These are phyloP conservation scores for Daldinia sp. DNA, from an alignment of 2,329 filamentous ascomycete species.

Conservation along the genomic window DNA sequence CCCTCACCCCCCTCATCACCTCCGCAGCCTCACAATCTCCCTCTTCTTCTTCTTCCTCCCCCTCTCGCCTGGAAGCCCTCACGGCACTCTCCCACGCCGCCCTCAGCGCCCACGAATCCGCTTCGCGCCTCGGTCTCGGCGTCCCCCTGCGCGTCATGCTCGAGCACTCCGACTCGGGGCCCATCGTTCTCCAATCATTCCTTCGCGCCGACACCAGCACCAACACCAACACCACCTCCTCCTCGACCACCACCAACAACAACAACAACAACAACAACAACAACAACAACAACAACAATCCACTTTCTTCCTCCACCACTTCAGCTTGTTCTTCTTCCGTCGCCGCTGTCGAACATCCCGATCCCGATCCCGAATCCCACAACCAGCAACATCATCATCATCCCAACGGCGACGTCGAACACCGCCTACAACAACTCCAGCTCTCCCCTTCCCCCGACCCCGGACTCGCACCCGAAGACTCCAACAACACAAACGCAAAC, in stretches of 20 bases:
- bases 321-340: not conserved
- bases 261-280: conserved; percentile 11
- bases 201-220: conserved; percentile 33
- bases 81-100: conserved; percentile 65
- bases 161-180: conserved; percentile 60
- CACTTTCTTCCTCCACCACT: not conserved
- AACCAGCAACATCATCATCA: not conserved
- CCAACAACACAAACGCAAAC: conserved; percentile 44
- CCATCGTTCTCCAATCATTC: conserved; percentile 52
- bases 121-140: conserved; percentile 66
- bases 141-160: conserved; percentile 68
- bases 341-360: not conserved
- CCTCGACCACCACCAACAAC: conserved; percentile 13
- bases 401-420: not conserved
- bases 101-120: conserved; percentile 65
- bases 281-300: conserved; percentile 14
- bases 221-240: not conserved
- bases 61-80: conserved; percentile 62
- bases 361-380: not conserved
- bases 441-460: not conserved
- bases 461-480: conserved; percentile 11
- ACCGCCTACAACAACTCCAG: conserved; percentile 6
- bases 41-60: not conserved
- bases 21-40: conserved; percentile 47
- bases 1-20: conserved; percentile 69